Percentiles rank a stretch among this genome's conserved stretches.
Conservation (phyloP, 2,329 filamentous ascomycete species). For the Beauveria bassiana region DNA sequence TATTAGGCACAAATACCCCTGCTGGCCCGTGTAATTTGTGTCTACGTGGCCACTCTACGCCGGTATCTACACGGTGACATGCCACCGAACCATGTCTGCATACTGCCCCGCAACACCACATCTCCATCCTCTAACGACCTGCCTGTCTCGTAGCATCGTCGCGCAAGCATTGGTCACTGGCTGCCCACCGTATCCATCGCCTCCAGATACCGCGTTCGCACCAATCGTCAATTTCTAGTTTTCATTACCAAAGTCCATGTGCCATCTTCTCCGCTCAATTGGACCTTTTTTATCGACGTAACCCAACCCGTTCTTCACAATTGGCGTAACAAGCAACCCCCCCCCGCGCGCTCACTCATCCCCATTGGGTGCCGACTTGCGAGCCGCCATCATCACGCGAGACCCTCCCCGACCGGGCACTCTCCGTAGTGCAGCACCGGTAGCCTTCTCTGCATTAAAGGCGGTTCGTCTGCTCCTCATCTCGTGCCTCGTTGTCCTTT, state of each 20-base stretch:
- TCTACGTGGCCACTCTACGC: too few relatives aligned
- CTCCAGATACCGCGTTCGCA: background rate
- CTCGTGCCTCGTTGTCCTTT: slow-evolving; percentile 48
- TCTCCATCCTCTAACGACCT: slow-evolving; percentile 2
- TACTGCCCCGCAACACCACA: slow-evolving; percentile 1
- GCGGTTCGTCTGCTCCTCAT: slow-evolving; percentile 33
- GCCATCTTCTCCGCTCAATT: background rate
- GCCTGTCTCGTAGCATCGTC: background rate
- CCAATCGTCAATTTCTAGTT: background rate
- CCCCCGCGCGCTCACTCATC: background rate
- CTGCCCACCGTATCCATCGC: background rate
- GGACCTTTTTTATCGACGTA: background rate
- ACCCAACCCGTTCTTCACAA: background rate
- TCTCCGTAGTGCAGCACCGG: slow-evolving; percentile 12
- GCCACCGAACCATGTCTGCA: background rate
- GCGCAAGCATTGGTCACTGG: slow-evolving; percentile 1
- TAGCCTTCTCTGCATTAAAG: slow-evolving; percentile 15
- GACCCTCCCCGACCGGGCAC: background rate
- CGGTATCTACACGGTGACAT: background rate
- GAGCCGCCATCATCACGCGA: background rate
- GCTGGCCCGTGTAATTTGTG: background rate
- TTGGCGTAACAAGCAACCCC: background rate
- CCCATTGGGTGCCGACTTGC: background rate
- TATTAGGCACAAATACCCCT: background rate
- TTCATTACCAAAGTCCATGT: slow-evolving; percentile 6